A percentile compares a stretch with the other conserved stretches of the same genome.
These are phyloP conservation scores for Citrus cavaleriei DNA, from an alignment of 345 rosid genomes.

Conservation along the genomic window DNA sequence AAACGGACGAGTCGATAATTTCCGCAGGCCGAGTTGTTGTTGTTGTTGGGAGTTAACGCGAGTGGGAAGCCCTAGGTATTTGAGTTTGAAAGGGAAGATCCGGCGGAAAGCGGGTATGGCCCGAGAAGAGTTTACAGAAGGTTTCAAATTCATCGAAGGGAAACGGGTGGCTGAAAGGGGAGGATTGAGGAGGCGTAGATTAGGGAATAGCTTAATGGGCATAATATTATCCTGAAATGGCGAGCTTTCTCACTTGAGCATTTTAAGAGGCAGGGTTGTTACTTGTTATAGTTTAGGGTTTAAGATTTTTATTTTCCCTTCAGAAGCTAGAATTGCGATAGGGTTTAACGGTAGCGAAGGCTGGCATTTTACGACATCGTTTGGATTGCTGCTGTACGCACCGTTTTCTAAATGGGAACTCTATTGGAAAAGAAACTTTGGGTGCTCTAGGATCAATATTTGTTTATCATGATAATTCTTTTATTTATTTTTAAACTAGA, in stretches of 20 bases:
- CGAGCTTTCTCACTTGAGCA: background rate
- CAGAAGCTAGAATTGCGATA: background rate
- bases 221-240: constrained; percentile 10
- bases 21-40: constrained; percentile 16
- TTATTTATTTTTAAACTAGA: no score
- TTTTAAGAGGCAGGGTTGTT: background rate
- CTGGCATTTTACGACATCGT: background rate
- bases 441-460: no score
- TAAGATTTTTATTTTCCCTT: background rate
- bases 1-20: constrained; percentile 37
- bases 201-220: constrained; percentile 48
- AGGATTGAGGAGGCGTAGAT: constrained; percentile 47
- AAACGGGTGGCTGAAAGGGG: constrained; percentile 31
- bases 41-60: background rate
- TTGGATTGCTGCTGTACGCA: background rate
- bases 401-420: background rate
- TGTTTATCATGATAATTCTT: no score
- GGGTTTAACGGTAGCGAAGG: constrained; percentile 1
- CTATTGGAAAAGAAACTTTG: no score
- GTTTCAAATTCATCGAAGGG: constrained; percentile 30
- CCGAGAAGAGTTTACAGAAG: constrained; percentile 22
- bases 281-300: background rate
- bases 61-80: constrained; percentile 20
- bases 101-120: constrained; percentile 37
- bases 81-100: constrained; percentile 42